Evolutionary conservation across 345 rosid genomes (phyloP), one percentile per base, ranked within the genome.

Genomic region (Salix suchowensis): DNA sequence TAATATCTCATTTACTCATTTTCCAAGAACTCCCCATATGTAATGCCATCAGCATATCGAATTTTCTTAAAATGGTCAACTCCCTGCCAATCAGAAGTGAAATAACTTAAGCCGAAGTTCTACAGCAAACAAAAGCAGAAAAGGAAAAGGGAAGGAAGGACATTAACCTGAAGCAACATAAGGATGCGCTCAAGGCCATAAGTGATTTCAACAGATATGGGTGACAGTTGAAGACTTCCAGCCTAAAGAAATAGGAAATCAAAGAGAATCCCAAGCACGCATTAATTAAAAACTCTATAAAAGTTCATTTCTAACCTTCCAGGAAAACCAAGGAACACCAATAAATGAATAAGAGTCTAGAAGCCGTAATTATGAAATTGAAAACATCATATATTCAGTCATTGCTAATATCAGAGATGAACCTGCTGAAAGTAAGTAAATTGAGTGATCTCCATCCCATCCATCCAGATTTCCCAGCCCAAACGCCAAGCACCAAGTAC

Each of bases 391-490:
- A 24, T 4, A n/a, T 66, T 60, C 46, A 23, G 50, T 28, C 39
- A 40, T 18, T 40, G 39, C 60, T 72, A 42, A 48, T 74, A 15
- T 46, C 73, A 65, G 65, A 72, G 72, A 79, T 74, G 32, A 46
- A 95, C 98, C 98, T 95, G 98, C 86, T 95, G 98, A 80, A 95
- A 95, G 87, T 95, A 95, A 68, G 98, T 95, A 87, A 95, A 95
- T 55, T 95, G 98, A 14, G 98, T 95, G 85, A 95, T 88, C 88
- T 95, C 98, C 97, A 95, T 95, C 77, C 98, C 98, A 85, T 95
- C 98, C 98, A 95, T 95, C 98, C 98, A 95, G 79, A 95, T 86
- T 83, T 95, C 98, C 98, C 98, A 95, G 55, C 98, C 98, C 85
- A 95, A 87, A 16, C 98, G 97, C 97, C 98, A 95, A 54, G 98